These are phyloP conservation scores for Serendipita sp. DNA, from an alignment of 768 basidiomycete genomes.

Conservation along the genomic window DNA sequence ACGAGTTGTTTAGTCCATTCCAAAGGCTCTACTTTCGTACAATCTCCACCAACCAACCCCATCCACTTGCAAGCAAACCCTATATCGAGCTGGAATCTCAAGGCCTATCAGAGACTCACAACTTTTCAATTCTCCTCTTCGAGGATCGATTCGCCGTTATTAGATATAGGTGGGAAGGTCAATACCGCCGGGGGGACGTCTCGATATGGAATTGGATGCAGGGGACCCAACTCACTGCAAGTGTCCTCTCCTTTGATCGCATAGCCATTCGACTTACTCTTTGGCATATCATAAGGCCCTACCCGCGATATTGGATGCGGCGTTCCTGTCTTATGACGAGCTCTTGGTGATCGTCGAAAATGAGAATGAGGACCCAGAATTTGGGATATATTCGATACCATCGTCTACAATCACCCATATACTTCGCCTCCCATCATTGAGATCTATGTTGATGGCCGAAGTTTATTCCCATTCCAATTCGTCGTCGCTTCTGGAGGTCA, in stretches of 20 bases:
- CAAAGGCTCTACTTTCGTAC: slow-evolving; percentile 35
- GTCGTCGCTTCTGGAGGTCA: too few species aligned
- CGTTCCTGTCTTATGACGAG: neutral
- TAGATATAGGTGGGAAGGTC: slow-evolving; percentile 20
- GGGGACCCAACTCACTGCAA: neutral
- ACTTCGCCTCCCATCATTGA: neutral
- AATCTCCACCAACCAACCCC: slow-evolving; percentile 34
- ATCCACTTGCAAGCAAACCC: slow-evolving; percentile 27
- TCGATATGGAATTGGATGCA: neutral
- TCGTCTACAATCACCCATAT: neutral
- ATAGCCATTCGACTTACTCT: neutral
- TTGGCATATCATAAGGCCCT: neutral
- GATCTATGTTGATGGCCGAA: too few species aligned
- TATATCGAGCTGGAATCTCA: slow-evolving; percentile 25
- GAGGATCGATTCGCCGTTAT: slow-evolving; percentile 19
- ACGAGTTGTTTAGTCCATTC: too few species aligned
- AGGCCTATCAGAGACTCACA: slow-evolving; percentile 11
- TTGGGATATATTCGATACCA: neutral
- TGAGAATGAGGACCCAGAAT: neutral
- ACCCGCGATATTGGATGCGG: neutral
- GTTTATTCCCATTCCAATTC: too few species aligned
- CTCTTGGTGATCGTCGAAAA: neutral
- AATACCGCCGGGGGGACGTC: slow-evolving; percentile 6
- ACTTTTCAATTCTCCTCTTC: slow-evolving; percentile 1
- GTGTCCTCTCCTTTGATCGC: neutral